A percentile compares a stretch with the other conserved stretches of the same genome.
These are phyloP conservation scores for Schoenoplectus tabernaemontani DNA, from an alignment of 202 grass and related monocot genomes.

Conservation along the genomic window DNA sequence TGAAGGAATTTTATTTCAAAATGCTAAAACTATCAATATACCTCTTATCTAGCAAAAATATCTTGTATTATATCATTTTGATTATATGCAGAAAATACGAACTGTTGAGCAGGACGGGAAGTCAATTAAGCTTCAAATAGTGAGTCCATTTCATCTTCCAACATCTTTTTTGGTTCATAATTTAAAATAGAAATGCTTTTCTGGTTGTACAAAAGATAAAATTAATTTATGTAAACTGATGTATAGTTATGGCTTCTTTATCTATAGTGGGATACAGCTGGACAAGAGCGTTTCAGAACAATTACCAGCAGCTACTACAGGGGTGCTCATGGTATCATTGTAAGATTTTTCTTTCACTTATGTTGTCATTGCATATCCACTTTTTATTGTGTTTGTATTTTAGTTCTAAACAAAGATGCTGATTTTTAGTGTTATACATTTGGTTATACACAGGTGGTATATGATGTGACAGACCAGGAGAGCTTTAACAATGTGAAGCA, in stretches of 20 bases:
- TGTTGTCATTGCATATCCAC: not conserved
- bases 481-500: conserved; percentile 79
- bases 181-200: not conserved
- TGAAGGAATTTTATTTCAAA: not conserved
- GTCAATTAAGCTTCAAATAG: conserved; percentile 64
- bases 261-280: conserved; percentile 60
- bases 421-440: not conserved
- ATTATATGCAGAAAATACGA: conserved; percentile 45
- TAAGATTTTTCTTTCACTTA: conserved; percentile 23
- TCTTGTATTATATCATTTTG: not conserved
- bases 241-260: not conserved
- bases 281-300: conserved; percentile 63
- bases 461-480: conserved; percentile 72
- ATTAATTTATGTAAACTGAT: not conserved
- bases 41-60: not conserved
- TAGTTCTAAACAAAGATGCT: not conserved
- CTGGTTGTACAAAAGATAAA: not conserved
- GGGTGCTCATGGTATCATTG: conserved; percentile 63
- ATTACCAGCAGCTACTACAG: conserved; percentile 70
- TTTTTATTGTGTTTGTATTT: conserved; percentile 9
- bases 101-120: conserved; percentile 64
- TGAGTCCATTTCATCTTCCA: conserved; percentile 27
- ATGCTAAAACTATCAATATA: not conserved
- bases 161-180: not conserved
- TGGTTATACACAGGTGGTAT: conserved; percentile 41